Evolutionary conservation across 306 rosid genomes (phyloP).

Genomic region (Vigna mungo): DNA sequence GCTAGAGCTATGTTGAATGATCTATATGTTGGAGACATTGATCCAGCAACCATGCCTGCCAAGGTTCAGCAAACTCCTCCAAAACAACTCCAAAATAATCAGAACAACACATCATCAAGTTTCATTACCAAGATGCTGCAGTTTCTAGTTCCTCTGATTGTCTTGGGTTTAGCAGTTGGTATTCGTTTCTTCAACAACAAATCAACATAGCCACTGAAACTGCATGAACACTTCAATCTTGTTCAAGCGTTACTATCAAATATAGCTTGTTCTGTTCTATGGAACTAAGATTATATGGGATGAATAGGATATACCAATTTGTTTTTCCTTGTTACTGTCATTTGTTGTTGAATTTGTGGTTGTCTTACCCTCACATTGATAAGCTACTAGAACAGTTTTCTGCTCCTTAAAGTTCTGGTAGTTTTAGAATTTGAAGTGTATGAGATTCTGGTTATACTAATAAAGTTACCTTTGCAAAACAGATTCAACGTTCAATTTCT

Average conservation of each 20-base stretch:
- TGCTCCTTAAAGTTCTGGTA: neutral
- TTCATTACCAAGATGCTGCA: slow-evolving; percentile 69
- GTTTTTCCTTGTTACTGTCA: slow-evolving; percentile 33
- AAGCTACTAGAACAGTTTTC: slow-evolving; percentile 5
- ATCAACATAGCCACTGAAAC: slow-evolving; percentile 40
- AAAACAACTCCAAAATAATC: slow-evolving; percentile 62
- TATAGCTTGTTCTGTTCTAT: slow-evolving; percentile 28
- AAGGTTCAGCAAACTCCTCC: slow-evolving; percentile 56
- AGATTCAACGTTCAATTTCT: neutral
- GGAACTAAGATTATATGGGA: slow-evolving; percentile 20
- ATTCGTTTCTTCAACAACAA: slow-evolving; percentile 64
- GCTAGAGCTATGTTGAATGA: slow-evolving; percentile 79
- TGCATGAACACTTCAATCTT: neutral
- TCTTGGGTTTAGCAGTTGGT: slow-evolving; percentile 71
- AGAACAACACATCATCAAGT: slow-evolving; percentile 54
- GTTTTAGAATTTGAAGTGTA: slow-evolving; percentile 7
- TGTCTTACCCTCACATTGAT: neutral
- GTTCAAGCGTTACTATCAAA: neutral
- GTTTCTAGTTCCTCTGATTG: slow-evolving; percentile 68
- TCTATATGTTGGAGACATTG: slow-evolving; percentile 67
- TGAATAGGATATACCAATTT: slow-evolving; percentile 8
- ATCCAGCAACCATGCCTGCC: slow-evolving; percentile 54
- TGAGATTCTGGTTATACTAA: neutral
- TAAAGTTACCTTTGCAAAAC: neutral
- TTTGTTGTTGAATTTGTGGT: slow-evolving; percentile 15